Evolutionary conservation across 2,329 filamentous ascomycete genomes (phyloP), one percentile per base, ranked within the genome.

Genomic region (Verticillium klebahnii): DNA sequence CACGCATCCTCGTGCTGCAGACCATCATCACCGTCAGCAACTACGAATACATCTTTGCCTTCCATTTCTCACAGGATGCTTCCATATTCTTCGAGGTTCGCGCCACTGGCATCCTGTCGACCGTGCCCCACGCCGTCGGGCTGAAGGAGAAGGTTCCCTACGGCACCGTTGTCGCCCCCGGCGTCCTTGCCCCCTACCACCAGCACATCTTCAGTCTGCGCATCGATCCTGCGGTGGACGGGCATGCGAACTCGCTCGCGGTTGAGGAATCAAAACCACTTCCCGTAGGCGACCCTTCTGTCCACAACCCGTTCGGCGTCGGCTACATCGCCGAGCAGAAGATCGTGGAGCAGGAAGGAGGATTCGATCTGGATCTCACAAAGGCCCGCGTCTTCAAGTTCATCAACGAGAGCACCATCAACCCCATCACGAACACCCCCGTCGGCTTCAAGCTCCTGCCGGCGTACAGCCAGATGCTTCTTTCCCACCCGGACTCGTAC

Each of bases 11-110:
- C 2, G 86, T 90, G 0, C 72, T 90, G 2, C 88, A 90, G 67
- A 87, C 84, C 69, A 87, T 90, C 72, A 85, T 88, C 65, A 90
- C 88, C 0, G 77, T 85, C 3, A 82, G 81, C 1, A 85, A 85
- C 69, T 85, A 85, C 67, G 82, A 85, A 64, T 77, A 78, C 66
- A 76, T 77, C n/a, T 79, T 84, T 59, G 75, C 74, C 45, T 85
- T 84, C 65, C 70, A 73, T 9, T 85, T 85, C 69, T 77, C 76
- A 66, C 65, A 81, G 9, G 83, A 85, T 63, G 83, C 83, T 3
- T 78, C 77, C 5, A 77, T 86, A 6, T 72, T 79, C 12, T 77
- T 85, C 40, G 79, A 83, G 58, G 78, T 83, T 0, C 73, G 81
- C 11, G 81, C 83, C 1, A 80, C 77, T 0, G 82, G 86, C 0